Conservation (phyloP, 305 asterid species). For the Lippia alba region DNA sequence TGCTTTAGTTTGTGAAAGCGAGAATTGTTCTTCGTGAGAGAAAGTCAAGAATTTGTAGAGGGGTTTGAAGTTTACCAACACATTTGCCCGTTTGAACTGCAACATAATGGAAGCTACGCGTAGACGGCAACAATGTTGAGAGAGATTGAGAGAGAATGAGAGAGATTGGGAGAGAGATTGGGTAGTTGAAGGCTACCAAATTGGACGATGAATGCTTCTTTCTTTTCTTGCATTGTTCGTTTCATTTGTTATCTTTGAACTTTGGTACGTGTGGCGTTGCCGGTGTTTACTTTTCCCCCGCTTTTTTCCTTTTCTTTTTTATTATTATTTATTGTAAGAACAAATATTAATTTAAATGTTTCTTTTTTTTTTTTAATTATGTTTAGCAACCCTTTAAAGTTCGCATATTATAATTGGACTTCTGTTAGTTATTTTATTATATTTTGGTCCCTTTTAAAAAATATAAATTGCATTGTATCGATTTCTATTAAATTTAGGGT, state of each 20-base stretch:
- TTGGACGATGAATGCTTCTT: conserved; percentile 13
- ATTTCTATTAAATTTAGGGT: too few relatives aligned
- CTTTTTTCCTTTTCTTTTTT: background rate
- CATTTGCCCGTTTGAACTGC: conserved; percentile 39
- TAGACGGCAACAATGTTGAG: conserved; percentile 19
- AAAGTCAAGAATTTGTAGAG: background rate
- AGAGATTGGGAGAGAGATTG: conserved; percentile 18
- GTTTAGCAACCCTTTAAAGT: too few relatives aligned
- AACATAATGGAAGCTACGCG: conserved; percentile 44
- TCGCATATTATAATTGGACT: too few relatives aligned
- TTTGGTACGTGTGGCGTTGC: background rate
- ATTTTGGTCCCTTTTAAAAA: too few relatives aligned
- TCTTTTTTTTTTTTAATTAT: too few relatives aligned
- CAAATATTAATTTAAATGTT: too few relatives aligned
- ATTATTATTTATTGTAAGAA: background rate
- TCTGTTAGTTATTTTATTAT: too few relatives aligned
- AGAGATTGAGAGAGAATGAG: conserved; percentile 18
- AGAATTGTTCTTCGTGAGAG: background rate
- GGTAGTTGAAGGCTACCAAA: conserved; percentile 6
- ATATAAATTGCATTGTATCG: too few relatives aligned
- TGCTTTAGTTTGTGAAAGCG: conserved; percentile 9
- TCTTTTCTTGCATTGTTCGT: conserved; percentile 20
- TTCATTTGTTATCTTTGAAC: background rate
- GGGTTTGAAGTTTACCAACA: conserved; percentile 43
- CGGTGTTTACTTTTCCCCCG: background rate